phyloP scores from a whole-genome alignment of 169 alveolate species.

The Cryptosporidium viatorum region DNA sequence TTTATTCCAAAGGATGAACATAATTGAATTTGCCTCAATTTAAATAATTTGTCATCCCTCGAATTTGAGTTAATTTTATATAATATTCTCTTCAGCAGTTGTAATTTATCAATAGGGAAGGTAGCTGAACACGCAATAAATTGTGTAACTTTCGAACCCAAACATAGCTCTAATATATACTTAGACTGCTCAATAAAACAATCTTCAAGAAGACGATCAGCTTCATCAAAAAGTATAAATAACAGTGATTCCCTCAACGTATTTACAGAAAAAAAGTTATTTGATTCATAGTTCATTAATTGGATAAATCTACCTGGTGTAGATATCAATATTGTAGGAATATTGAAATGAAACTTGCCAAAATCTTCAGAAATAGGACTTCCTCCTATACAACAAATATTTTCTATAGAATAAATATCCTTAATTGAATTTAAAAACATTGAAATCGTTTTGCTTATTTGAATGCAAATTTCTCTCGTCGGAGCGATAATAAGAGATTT shows the following conservation, averaged over 20 bases:
- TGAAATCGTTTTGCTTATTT: constrained; percentile 78
- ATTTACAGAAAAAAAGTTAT: background rate
- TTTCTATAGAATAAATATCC: background rate
- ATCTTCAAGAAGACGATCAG: constrained; percentile 77
- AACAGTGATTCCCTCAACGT: constrained; percentile 21
- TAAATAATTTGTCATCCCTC: background rate
- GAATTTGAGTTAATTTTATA: background rate
- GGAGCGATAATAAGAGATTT: constrained; percentile 81
- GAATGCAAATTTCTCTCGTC: constrained; percentile 90
- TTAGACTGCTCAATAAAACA: constrained; percentile 66
- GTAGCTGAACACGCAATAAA: constrained; percentile 79
- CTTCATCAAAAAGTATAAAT: constrained; percentile 77
- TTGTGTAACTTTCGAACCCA: constrained; percentile 38
- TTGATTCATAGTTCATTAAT: background rate
- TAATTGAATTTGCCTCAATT: constrained; percentile 52
- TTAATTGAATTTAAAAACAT: constrained; percentile 9
- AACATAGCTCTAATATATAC: constrained; percentile 1
- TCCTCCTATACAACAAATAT: constrained; percentile 65
- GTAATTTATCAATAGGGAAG: constrained; percentile 72
- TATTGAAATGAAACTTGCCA: background rate
- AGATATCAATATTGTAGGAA: constrained; percentile 13
- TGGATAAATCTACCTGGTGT: constrained; percentile 71
- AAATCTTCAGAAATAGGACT: constrained; percentile 45
- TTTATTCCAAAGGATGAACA: constrained; percentile 42
- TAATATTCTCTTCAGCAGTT: constrained; percentile 1